Evolutionary conservation across 441 rosid species (phyloP), one percentile per base, ranked within the genome.

Genomic region (Bruguiera hainesii): DNA sequence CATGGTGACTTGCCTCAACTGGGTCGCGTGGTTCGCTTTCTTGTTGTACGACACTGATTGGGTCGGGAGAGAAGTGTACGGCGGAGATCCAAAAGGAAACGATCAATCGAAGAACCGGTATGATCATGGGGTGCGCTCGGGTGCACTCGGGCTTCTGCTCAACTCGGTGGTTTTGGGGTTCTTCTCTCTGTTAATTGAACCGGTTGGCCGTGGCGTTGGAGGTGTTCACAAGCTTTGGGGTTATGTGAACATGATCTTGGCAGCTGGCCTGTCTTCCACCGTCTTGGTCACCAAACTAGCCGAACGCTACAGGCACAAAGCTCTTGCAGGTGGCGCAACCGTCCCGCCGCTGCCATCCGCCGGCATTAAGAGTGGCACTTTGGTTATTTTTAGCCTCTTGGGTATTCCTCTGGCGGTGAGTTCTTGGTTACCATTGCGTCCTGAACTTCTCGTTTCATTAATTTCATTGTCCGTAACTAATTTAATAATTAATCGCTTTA

Each of bases 11-110:
- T 82, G 87, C 35, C 77, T 93, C 5, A 90, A 86, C 69, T 90
- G 97, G 97, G 69, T 93, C 63, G 98, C 87, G 0, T 93, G 98
- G 98, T 90, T 86, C 76, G 94, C 97, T 8, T 93, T 93, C 75
- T 61, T 93, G 66, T 69, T 93, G 23, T 93, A 79, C 66, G 98
- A 93, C 63, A 93, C 98, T 5, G 98, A 93, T 55, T 93, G 92
- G 96, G 87, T 90, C 91, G 98, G 98, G 10, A 74, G 83, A 64
- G 97, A 93, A 76, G 89, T 90, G 58, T 93, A 76, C 80, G 98
- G 97, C 7, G 96, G 97, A 0, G 61, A 73, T 15, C 79, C 92
- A 0, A 70, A 62, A 11, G 82, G 82, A 1, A 55, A 21, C 0
- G 71, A 69, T 10, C 77, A 23, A 8, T 25, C 79, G 49, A 30